Base-by-base conservation (phyloP, 2,329 filamentous ascomycete species). In the Thermothelomyces thermophilus region DNA sequence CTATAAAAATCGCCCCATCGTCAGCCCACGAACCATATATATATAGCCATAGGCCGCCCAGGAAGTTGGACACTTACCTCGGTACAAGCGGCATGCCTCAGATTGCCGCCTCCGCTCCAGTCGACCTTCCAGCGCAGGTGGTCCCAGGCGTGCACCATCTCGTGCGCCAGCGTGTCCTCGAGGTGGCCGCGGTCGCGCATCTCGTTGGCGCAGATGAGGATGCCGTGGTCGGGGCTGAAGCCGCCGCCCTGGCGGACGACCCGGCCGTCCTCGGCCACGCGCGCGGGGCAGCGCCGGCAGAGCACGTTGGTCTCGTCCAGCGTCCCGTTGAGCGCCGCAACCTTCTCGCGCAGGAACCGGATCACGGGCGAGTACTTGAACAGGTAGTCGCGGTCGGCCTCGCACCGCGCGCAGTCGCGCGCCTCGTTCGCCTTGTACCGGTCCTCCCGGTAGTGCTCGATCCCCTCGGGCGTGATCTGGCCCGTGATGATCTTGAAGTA, bases 131-230 rank as follows among this genome's bases (percentile, higher is more conserved):
- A 98, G 56, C 91, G 74, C 60, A 97, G 64, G 66, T 95, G 86
- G 66, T 98, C 93, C 75, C 90, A 97, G 1, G 90, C 90, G 67
- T 98, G 93, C 46, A 98, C 86, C 89, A 98, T 94, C 72, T 98
- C 93, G 68, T 98, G 93, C 24, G 90, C 84, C 63, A 98, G 73
- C 10, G 90, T 95, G 66, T 98, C 93, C 71, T 98, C 93, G 59
- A 95, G 68, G 65, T 95, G 89, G 28, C 83, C 83, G 50, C 82
- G 74, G 64, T 89, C 83, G 52, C 84, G 75, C 64, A 97, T 80
- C 69, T 93, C 84, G 69, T 98, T 98, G 45, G 93, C 89, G 69
- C 93, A 98, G 19, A 98, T 75, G 63, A 94, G 66, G 56, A 98
- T 96, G 33, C 93, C 93, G 65, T 90, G 86, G 44, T 86, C 77